phyloP scores from a whole-genome alignment of 768 basidiomycete genomes.

The Antrodiella citrinella region DNA sequence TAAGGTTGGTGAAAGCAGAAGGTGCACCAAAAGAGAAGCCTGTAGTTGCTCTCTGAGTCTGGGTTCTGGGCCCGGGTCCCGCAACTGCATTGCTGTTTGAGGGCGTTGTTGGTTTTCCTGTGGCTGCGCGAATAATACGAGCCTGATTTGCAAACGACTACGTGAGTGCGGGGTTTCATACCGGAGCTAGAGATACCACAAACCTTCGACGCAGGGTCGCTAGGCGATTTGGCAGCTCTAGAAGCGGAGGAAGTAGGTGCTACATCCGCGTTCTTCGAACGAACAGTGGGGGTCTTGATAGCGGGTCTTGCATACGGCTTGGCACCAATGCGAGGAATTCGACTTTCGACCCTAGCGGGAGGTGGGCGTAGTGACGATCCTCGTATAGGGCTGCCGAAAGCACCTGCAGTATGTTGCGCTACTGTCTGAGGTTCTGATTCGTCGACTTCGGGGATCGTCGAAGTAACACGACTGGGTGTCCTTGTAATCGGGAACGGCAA shows the following conservation, averaged over 20 bases:
- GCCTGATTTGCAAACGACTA: too few species aligned
- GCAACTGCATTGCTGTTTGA: constrained; percentile 2
- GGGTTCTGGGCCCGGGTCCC: constrained; percentile 9
- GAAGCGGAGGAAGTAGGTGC: constrained; percentile 4
- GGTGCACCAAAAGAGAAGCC: neutral
- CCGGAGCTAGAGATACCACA: too few species aligned
- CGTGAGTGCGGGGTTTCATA: too few species aligned
- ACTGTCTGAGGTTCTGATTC: constrained; percentile 11
- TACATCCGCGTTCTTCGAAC: constrained; percentile 1
- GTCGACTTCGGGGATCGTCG: constrained; percentile 16
- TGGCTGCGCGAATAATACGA: too few species aligned
- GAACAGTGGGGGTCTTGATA: neutral
- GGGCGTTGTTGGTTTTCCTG: neutral
- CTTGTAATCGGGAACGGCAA: constrained; percentile 10
- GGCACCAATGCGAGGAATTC: constrained; percentile 26
- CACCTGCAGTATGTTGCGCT: constrained; percentile 1
- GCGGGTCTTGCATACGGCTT: constrained; percentile 25
- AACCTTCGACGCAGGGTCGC: too few species aligned
- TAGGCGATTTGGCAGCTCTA: too few species aligned
- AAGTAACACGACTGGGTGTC: constrained; percentile 3
- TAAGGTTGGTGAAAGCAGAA: constrained; percentile 16
- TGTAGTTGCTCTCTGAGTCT: constrained; percentile 1
- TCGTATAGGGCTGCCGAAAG: constrained; percentile 5
- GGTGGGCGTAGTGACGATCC: constrained; percentile 21
- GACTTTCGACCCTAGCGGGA: constrained; percentile 21